phyloP scores from a whole-genome alignment of 305 asterid species.

The Fraxinus angustifolia region DNA sequence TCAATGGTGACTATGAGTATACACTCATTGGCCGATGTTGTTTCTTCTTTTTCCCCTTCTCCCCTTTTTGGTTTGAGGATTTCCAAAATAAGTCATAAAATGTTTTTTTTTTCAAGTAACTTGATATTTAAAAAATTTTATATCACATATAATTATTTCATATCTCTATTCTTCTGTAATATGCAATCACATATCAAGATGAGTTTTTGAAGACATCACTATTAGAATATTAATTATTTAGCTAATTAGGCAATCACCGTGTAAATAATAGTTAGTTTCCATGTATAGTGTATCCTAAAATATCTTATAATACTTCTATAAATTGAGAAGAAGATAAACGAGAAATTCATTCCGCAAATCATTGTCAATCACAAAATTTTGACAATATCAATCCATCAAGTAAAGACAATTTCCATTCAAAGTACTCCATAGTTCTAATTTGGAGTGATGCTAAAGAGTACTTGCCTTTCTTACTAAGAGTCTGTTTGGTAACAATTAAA shows the following conservation, averaged over 20 bases:
- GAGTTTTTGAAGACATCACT: not conserved
- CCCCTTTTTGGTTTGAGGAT: not conserved
- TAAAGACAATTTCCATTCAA: constrained; percentile 11
- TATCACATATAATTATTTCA: not conserved
- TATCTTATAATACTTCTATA: too few species aligned
- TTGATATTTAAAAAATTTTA: constrained; percentile 9
- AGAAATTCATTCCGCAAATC: too few species aligned
- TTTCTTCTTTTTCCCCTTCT: not conserved
- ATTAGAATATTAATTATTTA: too few species aligned
- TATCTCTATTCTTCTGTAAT: not conserved
- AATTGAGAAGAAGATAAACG: too few species aligned
- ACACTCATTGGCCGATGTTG: not conserved
- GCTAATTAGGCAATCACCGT: too few species aligned
- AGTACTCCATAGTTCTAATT: constrained; percentile 5
- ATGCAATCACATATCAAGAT: constrained; percentile 15
- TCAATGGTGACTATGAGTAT: not conserved
- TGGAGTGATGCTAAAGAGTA: not conserved
- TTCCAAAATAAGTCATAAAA: constrained; percentile 2
- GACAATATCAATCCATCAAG: constrained; percentile 12
- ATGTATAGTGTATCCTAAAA: too few species aligned
- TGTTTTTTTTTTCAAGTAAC: not conserved
- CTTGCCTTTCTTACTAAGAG: not conserved
- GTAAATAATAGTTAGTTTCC: too few species aligned
- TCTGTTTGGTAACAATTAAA: too few species aligned
- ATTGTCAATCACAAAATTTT: not conserved